Conservation (phyloP, 164 flowering plant genomes). For the Nymphaea colorata region DNA sequence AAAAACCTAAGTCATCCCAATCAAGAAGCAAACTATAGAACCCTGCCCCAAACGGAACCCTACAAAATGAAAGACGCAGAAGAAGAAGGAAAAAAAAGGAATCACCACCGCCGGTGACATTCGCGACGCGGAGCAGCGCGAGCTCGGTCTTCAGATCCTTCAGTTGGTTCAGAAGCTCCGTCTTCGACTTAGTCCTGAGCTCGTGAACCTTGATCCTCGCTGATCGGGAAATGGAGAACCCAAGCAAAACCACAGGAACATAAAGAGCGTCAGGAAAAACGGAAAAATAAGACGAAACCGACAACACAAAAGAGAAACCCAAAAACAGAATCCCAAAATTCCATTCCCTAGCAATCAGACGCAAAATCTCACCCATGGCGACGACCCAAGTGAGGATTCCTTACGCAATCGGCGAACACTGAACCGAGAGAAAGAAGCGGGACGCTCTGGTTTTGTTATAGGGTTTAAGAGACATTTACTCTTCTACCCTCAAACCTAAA, state of each 20-base stretch:
- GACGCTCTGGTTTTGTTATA: not conserved
- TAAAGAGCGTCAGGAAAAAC: not conserved
- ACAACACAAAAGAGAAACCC: not conserved
- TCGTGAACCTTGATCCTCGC: conserved; percentile 79
- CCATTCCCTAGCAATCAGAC: not conserved
- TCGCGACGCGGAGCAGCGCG: conserved; percentile 61
- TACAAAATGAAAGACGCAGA: not conserved
- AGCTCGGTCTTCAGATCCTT: conserved; percentile 71
- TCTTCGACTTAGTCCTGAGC: conserved; percentile 41
- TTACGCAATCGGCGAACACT: not conserved
- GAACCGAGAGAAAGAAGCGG: not conserved
- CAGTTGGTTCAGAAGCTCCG: conserved; percentile 41
- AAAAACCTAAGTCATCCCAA: no score
- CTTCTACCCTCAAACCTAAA: not conserved
- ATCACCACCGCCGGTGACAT: conserved; percentile 71
- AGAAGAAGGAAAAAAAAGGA: not conserved
- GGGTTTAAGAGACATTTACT: not conserved
- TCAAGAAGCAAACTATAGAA: not conserved
- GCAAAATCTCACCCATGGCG: not conserved
- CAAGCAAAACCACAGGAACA: not conserved
- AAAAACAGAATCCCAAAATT: not conserved
- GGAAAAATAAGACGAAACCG: not conserved
- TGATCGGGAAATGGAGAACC: conserved; percentile 5
- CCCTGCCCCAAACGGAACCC: not conserved
- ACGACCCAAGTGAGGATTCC: not conserved